Evolutionary conservation across 768 basidiomycete species (phyloP).

Genomic region (Lyophyllum semitale): DNA sequence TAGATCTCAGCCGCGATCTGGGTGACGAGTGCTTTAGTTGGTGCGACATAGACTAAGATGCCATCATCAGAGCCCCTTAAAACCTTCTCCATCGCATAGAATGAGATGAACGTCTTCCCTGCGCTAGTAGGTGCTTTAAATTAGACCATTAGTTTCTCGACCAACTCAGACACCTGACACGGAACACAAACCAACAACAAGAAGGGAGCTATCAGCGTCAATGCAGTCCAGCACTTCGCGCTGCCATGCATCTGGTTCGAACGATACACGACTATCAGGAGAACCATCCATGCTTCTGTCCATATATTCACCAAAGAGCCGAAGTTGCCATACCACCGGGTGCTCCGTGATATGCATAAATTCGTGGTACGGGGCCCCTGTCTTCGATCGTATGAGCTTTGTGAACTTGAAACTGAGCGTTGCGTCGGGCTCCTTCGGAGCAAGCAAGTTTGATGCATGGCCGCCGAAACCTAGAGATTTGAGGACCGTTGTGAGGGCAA

Average conservation of each 20-base stretch:
- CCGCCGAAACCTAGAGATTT: conserved; percentile 48
- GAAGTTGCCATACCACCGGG: conserved; percentile 65
- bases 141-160: not conserved
- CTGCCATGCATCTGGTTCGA: conserved; percentile 75
- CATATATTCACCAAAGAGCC: conserved; percentile 73
- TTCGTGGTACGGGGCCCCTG: conserved; percentile 36
- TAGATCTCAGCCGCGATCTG: conserved; percentile 78
- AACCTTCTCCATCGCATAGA: conserved; percentile 75
- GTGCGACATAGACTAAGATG: conserved; percentile 71
- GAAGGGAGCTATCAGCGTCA: conserved; percentile 57
- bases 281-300: conserved; percentile 70
- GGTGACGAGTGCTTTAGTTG: conserved; percentile 72
- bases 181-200: conserved; percentile 59
- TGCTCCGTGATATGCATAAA: conserved; percentile 62
- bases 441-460: conserved; percentile 29
- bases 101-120: conserved; percentile 75
- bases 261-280: conserved; percentile 57
- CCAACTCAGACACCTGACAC: not conserved
- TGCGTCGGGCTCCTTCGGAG: conserved; percentile 19
- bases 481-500: conserved; percentile 41
- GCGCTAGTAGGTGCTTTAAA: conserved; percentile 65
- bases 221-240: conserved; percentile 63
- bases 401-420: conserved; percentile 52
- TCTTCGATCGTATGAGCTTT: conserved; percentile 53
- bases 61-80: conserved; percentile 65